These are phyloP conservation scores for Heterobasidion annosum DNA, from an alignment of 1,284 basidiomycete genomes.

Conservation along the genomic window DNA sequence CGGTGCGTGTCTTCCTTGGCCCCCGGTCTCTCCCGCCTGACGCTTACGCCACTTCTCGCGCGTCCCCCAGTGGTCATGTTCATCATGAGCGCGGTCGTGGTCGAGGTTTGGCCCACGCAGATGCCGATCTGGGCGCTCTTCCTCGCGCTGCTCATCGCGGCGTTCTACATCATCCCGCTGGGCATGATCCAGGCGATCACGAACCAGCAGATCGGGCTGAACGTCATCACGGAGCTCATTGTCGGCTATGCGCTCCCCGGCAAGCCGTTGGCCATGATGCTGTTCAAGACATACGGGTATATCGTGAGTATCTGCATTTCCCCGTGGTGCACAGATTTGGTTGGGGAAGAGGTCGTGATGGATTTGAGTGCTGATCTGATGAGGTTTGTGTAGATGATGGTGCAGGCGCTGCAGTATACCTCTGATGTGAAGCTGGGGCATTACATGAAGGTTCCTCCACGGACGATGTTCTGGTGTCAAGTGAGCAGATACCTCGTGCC, in stretches of 20 bases:
- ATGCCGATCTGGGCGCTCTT: conserved; percentile 55
- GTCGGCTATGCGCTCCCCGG: conserved; percentile 39
- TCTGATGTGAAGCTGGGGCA: conserved; percentile 66
- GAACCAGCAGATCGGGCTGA: conserved; percentile 39
- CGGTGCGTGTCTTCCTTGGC: conserved; percentile 11
- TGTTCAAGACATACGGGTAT: conserved; percentile 35
- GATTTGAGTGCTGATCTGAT: not conserved
- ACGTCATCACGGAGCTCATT: conserved; percentile 40
- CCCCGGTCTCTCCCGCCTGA: not conserved
- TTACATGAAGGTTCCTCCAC: conserved; percentile 59
- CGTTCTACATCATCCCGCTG: conserved; percentile 37
- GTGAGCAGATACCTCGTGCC: conserved; percentile 17
- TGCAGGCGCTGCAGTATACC: conserved; percentile 32
- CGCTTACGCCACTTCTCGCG: not conserved
- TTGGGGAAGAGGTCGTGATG: too few relatives aligned
- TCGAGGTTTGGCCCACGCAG: conserved; percentile 59
- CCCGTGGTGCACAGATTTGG: not conserved
- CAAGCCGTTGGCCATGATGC: conserved; percentile 39
- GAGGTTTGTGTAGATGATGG: conserved; percentile 15
- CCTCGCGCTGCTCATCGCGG: conserved; percentile 28
- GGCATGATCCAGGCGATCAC: conserved; percentile 48
- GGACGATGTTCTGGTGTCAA: conserved; percentile 45
- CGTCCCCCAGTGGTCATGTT: conserved; percentile 31
- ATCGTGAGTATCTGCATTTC: conserved; percentile 17
- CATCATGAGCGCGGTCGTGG: conserved; percentile 53